phyloP scores from a whole-genome alignment of 305 asterid genomes.

The Lippia alba region DNA sequence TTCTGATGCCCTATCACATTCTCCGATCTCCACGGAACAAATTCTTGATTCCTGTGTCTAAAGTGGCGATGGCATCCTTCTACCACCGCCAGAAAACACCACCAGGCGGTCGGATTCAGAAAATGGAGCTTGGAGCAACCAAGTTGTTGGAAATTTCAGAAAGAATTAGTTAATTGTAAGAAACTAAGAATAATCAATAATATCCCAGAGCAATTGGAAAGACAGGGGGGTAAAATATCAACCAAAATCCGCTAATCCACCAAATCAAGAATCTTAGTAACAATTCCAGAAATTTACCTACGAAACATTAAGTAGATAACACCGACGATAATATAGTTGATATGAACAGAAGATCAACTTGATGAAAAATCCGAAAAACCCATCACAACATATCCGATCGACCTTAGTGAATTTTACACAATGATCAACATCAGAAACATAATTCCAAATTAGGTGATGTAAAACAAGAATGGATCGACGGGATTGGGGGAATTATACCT shows the following conservation, averaged over 20 bases:
- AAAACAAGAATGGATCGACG: neutral
- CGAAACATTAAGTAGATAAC: constrained; percentile 48
- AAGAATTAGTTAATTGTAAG: too few species aligned
- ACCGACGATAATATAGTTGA: constrained; percentile 80
- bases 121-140: too few species aligned
- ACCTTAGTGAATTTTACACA: constrained; percentile 71
- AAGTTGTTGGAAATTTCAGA: too few species aligned
- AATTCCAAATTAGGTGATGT: neutral
- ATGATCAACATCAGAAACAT: constrained; percentile 16
- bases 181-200: too few species aligned
- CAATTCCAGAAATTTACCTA: neutral
- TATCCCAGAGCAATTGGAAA: neutral
- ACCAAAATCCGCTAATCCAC: neutral
- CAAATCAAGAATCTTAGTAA: too few species aligned
- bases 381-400: constrained; percentile 78
- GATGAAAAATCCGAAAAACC: constrained; percentile 77
- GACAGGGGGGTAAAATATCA: too few species aligned
- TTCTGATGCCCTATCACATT: too few species aligned
- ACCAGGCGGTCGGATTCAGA: too few species aligned
- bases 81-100: too few species aligned
- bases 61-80: too few species aligned
- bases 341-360: constrained; percentile 75
- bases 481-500: constrained; percentile 46
- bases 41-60: too few species aligned
- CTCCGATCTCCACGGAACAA: too few species aligned